These are phyloP conservation scores for Paramecium primaurelia DNA, from an alignment of 73 alveolate species.

Conservation along the genomic window DNA sequence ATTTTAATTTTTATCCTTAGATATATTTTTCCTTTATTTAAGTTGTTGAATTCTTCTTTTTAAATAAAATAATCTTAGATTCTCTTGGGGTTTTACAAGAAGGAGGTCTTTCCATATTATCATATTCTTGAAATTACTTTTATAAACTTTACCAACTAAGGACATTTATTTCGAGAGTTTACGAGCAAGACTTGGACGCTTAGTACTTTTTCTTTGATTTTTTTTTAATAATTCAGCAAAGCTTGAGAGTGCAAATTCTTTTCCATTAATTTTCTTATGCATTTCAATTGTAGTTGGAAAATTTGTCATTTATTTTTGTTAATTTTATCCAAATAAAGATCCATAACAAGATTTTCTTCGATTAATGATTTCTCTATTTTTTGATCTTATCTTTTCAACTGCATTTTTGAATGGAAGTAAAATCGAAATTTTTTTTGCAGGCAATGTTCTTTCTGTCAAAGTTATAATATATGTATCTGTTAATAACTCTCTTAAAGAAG, in stretches of 20 bases:
- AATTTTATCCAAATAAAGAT: not conserved
- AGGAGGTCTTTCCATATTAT: slow-evolving; percentile 37
- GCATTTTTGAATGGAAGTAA: not conserved
- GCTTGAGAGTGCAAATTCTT: slow-evolving; percentile 6
- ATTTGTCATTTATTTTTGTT: not conserved
- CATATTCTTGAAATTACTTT: not conserved
- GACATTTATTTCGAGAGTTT: slow-evolving; percentile 2
- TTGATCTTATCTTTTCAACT: not conserved
- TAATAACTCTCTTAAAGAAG: not conserved
- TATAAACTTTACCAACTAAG: not conserved
- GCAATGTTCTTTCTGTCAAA: not conserved
- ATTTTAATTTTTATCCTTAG: not conserved
- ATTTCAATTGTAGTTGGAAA: not conserved
- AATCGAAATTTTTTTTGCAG: not conserved
- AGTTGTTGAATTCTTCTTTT: not conserved
- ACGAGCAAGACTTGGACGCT: not conserved
- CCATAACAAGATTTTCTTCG: slow-evolving; percentile 24
- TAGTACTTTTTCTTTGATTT: not conserved
- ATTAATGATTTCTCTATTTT: not conserved
- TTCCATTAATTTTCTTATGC: not conserved
- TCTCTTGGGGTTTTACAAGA: not conserved
- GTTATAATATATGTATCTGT: not conserved
- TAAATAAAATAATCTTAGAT: not conserved
- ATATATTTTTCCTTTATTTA: not conserved
- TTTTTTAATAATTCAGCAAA: slow-evolving; percentile 24